A percentile compares a stretch with the other conserved stretches of the same genome.
Conservation (phyloP, 164 flowering plant species). For the Chimonanthus salicifolius region DNA sequence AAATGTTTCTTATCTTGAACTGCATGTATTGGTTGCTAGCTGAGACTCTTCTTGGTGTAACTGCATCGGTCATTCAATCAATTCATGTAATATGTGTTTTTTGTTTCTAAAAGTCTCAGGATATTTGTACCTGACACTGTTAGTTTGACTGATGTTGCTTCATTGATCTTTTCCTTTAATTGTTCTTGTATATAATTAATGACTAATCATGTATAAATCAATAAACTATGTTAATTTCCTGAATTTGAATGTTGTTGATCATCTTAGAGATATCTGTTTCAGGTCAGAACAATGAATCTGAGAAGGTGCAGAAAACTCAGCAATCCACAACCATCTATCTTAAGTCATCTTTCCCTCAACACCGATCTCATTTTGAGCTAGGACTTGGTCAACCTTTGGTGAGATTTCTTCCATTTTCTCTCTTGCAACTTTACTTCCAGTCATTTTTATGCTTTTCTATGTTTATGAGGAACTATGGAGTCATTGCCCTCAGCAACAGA, state of each 20-base stretch:
- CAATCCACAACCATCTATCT: conserved; percentile 26
- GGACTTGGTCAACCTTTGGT: conserved; percentile 72
- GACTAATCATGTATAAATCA: neutral
- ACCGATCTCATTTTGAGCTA: conserved; percentile 38
- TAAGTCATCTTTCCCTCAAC: conserved; percentile 22
- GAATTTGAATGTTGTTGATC: neutral
- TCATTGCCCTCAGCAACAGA: neutral
- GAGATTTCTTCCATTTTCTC: conserved; percentile 1
- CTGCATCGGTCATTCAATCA: too few species aligned
- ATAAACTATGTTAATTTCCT: neutral
- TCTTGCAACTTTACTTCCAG: neutral
- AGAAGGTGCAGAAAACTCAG: conserved; percentile 36
- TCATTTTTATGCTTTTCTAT: neutral
- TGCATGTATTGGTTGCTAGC: too few species aligned
- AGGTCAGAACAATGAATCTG: conserved; percentile 33
- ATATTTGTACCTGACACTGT: neutral
- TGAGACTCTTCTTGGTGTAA: too few species aligned
- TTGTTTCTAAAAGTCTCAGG: neutral
- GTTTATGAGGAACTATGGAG: neutral
- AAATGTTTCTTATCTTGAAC: too few species aligned
- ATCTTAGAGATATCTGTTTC: conserved; percentile 3
- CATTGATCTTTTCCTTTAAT: neutral
- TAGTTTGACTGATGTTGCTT: neutral
- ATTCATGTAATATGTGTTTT: neutral
- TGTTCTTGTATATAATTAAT: neutral